These are phyloP conservation scores for Aureobasidium sp. DNA, from an alignment of 2,329 filamentous ascomycete species.

Conservation along the genomic window DNA sequence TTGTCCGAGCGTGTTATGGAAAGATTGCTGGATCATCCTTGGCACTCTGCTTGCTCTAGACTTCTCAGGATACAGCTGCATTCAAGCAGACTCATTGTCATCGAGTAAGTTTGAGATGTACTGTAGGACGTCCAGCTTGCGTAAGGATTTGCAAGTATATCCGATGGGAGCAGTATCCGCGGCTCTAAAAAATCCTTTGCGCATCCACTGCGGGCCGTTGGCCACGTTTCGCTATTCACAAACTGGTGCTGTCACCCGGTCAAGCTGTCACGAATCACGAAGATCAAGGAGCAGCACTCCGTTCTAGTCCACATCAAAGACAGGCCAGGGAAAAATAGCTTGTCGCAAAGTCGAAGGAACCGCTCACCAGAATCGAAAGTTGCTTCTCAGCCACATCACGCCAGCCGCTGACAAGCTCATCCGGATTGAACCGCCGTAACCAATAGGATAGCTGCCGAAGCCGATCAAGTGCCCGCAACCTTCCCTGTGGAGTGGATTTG, in stretches of 20 bases:
- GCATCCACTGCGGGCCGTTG: background rate
- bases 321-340: too few species aligned
- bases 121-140: background rate
- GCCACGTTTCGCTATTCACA: background rate
- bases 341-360: too few species aligned
- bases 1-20: background rate
- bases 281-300: background rate
- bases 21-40: background rate
- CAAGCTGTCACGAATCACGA: background rate
- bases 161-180: background rate
- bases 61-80: background rate
- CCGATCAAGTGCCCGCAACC: background rate
- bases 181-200: background rate
- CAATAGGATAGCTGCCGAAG: background rate
- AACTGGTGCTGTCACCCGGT: background rate
- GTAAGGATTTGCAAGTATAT: background rate
- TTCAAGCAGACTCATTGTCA: background rate
- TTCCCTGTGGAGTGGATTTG: background rate
- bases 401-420: background rate
- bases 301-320: background rate
- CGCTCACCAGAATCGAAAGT: background rate
- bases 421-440: background rate
- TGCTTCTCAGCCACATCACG: background rate
- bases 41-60: background rate
- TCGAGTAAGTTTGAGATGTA: background rate